Conservation (phyloP, 768 basidiomycete species). For the Calocera viscosa region DNA sequence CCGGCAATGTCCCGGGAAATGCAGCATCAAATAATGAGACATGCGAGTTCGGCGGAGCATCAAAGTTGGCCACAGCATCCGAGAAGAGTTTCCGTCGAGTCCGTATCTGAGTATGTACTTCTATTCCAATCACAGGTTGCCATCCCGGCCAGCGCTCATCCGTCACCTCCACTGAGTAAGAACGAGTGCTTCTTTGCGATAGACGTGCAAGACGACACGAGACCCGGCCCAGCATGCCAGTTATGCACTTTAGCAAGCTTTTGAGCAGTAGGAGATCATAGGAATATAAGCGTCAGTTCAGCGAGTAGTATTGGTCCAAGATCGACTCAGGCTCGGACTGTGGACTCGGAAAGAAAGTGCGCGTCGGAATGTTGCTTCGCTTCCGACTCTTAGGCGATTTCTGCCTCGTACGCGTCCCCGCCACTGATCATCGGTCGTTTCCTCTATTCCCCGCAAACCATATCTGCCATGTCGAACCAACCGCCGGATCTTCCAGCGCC, state of each 20-base stretch:
- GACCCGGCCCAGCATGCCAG: neutral
- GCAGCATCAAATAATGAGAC: conserved; percentile 76
- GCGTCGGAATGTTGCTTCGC: neutral
- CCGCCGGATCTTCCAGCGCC: conserved; percentile 13
- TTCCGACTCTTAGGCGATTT: neutral
- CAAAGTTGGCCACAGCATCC: conserved; percentile 30
- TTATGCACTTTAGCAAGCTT: neutral
- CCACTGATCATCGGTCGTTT: neutral
- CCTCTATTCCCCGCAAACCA: neutral
- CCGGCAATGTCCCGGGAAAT: conserved; percentile 86
- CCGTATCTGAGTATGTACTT: conserved; percentile 90
- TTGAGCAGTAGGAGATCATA: neutral
- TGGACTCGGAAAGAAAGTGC: neutral
- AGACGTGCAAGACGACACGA: neutral
- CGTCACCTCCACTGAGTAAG: neutral
- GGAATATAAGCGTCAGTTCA: no score
- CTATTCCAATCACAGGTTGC: conserved; percentile 84
- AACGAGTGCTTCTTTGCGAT: neutral
- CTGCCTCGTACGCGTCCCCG: neutral
- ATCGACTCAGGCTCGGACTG: no score
- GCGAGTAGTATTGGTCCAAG: no score
- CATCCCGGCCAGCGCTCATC: conserved; percentile 63
- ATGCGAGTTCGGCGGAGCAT: conserved; percentile 54
- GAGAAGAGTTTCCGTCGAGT: conserved; percentile 84
- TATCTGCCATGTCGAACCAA: conserved; percentile 12